Evolutionary conservation across 1,139 yeast species (phyloP), one percentile per base, ranked within the genome.

Genomic region (Zhuliangozyma parablackwelliae): DNA sequence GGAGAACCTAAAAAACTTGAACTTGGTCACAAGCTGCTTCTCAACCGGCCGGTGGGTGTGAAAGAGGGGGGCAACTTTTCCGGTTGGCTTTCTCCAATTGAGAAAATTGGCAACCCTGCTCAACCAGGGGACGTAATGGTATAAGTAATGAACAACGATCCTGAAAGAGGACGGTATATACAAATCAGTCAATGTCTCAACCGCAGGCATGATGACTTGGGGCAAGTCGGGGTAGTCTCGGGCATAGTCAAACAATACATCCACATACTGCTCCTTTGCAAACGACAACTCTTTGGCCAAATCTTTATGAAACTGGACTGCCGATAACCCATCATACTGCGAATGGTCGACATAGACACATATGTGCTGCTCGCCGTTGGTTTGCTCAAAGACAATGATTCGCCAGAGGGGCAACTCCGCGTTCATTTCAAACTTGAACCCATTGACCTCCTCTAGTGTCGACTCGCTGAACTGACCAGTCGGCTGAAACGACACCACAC

Each of bases 271-370:
- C n/a, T 40, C 40, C 10, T 36, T 30, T 2, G 48, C 30, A 12
- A 8, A 10, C 3, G 41, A 32, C 21, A 47, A 45, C 16, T 50
- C 54, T 11, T 38, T 37, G 2, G 56, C 39, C 36, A 68, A 53
- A 25, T 63, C 62, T 10, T 50, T 44, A 34, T 64, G 72, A 45
- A 69, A 66, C 30, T 50, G 48, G 7, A 51, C 46, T 1, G 57
- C 68, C 2, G 69, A 49, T 11, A 49, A 51, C 3, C 74, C 75
- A 45, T 69, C 74, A 28, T 56, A 56, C 10, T 61, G 44, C 1
- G 58, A 30, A 44, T 69, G 75, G 43, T 68, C 69, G 39, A 57
- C 57, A 20, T 49, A 50, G 27, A 57, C 58, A 5, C 62, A 36
- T 6, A 65, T 28, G 28, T 58, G 53, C 38, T 53, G 61, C 3